These are phyloP conservation scores for Gregarina niphandrodes DNA, from an alignment of 169 alveolate genomes.

Conservation along the genomic window DNA sequence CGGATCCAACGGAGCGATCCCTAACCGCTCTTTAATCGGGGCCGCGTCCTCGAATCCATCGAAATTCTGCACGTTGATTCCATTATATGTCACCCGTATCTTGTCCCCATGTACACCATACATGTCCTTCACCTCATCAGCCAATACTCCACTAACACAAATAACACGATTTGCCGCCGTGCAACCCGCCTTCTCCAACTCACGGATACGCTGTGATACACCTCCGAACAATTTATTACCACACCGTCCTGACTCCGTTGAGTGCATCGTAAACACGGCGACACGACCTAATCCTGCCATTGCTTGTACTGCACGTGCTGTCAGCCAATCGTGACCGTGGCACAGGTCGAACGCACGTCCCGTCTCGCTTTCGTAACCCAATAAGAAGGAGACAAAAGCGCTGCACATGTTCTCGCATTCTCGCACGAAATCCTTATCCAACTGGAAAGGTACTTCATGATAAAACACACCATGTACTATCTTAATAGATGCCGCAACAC, in stretches of 20 bases:
- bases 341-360: slow-evolving; percentile 23
- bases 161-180: slow-evolving; percentile 38
- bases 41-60: slow-evolving; percentile 26
- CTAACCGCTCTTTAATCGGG: slow-evolving; percentile 18
- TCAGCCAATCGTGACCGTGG: slow-evolving; percentile 46
- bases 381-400: slow-evolving; percentile 27
- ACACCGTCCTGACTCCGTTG: slow-evolving; percentile 43
- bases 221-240: slow-evolving; percentile 41
- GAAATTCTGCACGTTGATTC: slow-evolving; percentile 30
- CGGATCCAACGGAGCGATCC: slow-evolving; percentile 41
- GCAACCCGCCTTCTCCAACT: slow-evolving; percentile 30
- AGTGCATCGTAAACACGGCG: slow-evolving; percentile 35
- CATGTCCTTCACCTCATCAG: slow-evolving; percentile 30
- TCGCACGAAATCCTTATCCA: slow-evolving; percentile 31
- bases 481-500: slow-evolving; percentile 12
- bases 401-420: slow-evolving; percentile 41
- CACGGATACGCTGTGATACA: slow-evolving; percentile 30
- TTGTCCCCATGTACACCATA: slow-evolving; percentile 23
- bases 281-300: slow-evolving; percentile 16
- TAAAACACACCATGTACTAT: slow-evolving; percentile 27
- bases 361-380: slow-evolving; percentile 14
- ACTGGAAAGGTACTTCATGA: slow-evolving; percentile 29
- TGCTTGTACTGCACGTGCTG: slow-evolving; percentile 26
- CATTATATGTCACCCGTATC: slow-evolving; percentile 23
- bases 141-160: slow-evolving; percentile 38